Evolutionary conservation across 75 land plant genomes (phyloP), one percentile per base, ranked within the genome.

Genomic region (Chamaecyparis obtusa): DNA sequence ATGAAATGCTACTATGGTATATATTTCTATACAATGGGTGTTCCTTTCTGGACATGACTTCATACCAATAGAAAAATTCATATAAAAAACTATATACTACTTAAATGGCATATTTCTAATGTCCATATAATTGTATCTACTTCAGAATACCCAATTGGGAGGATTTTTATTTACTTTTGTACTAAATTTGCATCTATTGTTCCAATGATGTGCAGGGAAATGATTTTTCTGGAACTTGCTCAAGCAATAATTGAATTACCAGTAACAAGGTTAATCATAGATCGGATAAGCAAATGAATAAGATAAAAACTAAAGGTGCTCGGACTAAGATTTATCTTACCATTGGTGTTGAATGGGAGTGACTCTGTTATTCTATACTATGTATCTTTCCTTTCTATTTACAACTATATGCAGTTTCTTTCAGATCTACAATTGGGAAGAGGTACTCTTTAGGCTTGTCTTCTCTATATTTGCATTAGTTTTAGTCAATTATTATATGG

Each of bases 361-460:
- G 97, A 95, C 84, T 83, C 35, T 55, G 94, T 94, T 13, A 91
- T 93, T 41, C 97, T 94, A 88, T 95, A 95, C 85, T 95, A 95
- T 72, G 97, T 95, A 41, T 95, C 97, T 3, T 95, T 92, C 78
- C 88, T 95, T n/a, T 95, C 97, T 48, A 95, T 88, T 14, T 95
- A 33, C 97, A 95, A 78, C 85, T 95, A 60, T 95, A 94, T 76
- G 87, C 87, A 37, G 84, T 88, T 36, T 74, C 88, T 27, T 64
- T 83, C 10, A 86, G 74, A 41, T 85, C 86, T 21, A 81, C 32
- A 17, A 81, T 81, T 81, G 49, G 48, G 51, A 81, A 81, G 51
- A 91, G 94, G 94, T 92, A 92, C 60, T 14, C 19, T 84, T 14
- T 33, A 33, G 35, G 27, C 27, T 51, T 17, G 30, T 54, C 16